A percentile compares a stretch with the other conserved stretches of the same genome.
Conservation (phyloP, 2,329 filamentous ascomycete genomes). For the Pezicula carpinea region DNA sequence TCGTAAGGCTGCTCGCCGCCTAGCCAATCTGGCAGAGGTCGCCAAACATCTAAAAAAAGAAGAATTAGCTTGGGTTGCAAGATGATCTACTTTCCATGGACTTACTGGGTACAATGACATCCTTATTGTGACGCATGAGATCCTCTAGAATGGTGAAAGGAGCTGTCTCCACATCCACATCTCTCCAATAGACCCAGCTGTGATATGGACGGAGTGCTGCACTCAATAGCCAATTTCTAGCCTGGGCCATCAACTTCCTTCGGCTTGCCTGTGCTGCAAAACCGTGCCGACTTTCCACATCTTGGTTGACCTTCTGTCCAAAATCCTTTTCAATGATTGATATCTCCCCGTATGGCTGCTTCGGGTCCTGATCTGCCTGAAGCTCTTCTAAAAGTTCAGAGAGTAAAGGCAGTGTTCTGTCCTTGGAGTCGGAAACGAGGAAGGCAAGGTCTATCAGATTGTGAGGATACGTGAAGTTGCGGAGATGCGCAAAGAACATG, state of each 20-base stretch:
- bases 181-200: constrained; percentile 99
- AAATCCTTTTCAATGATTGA: constrained; percentile 99
- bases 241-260: constrained; percentile 96
- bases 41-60: constrained; percentile 81
- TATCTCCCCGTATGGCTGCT: constrained; percentile 87
- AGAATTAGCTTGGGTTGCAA: background rate
- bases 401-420: constrained; percentile 75
- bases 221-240: constrained; percentile 93
- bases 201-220: constrained; percentile 91
- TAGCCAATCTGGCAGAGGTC: constrained; percentile 97
- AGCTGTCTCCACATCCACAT: constrained; percentile 96
- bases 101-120: constrained; percentile 97
- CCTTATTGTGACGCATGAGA: constrained; percentile 97
- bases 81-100: constrained; percentile 22
- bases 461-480: constrained; percentile 96
- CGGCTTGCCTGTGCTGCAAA: constrained; percentile 93
- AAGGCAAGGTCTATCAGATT: constrained; percentile 95
- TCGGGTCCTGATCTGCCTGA: constrained; percentile 74
- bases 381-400: constrained; percentile 71
- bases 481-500: constrained; percentile 98
- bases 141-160: constrained; percentile 96
- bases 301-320: constrained; percentile 94
- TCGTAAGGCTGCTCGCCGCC: constrained; percentile 98
- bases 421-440: constrained; percentile 94
- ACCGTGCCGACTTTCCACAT: constrained; percentile 94